Base-by-base conservation (phyloP, 306 rosid genomes). In the Comarum palustre region DNA sequence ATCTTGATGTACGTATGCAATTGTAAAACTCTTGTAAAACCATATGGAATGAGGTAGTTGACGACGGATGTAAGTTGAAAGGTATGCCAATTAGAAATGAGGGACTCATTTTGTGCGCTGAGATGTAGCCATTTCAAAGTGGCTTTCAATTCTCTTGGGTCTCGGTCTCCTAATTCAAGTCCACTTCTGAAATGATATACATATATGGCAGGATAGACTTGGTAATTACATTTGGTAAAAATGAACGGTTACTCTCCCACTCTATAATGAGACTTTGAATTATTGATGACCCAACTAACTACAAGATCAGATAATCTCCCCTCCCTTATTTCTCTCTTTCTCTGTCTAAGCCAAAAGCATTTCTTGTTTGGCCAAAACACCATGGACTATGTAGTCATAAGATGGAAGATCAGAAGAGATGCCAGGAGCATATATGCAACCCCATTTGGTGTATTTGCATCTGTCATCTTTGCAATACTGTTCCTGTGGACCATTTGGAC, bases 401-500 rank as follows among this genome's bases (percentile, higher is more conserved):
- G 57, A 46, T 68, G 71, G 82, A 82, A 36, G 76, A 67, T 65
- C 36, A 25, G 55, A 4, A 58, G 36, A 22, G 63, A 74, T 59
- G 32, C 3, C 47, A 66, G 25, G 50, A 22, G 15, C 61, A 42
- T 78, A 4, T 55, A 51, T 48, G 79, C 77, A 38, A 78, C 74
- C 16, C 70, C 75, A 16, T 39, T 78, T 63, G 79, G 73, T 10
- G 58, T 75, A 63, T 34, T 60, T 11, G 78, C 77, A 31, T 73
- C 80, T 73, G 69, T 86, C 34, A 36, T 79, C 45, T 80, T 87
- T 36, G 73, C 81, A 51, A 46, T 69, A 17, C 19, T 79, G 43
- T 77, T 90, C 60, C 27, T 79, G 20, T 79, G 85, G 82, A 82
- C 72, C 34, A 57, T 87, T 31, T 27, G 52, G 66, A 82, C 17